Base-by-base conservation (phyloP, 1,284 basidiomycete genomes). In the Marasmius oreades region DNA sequence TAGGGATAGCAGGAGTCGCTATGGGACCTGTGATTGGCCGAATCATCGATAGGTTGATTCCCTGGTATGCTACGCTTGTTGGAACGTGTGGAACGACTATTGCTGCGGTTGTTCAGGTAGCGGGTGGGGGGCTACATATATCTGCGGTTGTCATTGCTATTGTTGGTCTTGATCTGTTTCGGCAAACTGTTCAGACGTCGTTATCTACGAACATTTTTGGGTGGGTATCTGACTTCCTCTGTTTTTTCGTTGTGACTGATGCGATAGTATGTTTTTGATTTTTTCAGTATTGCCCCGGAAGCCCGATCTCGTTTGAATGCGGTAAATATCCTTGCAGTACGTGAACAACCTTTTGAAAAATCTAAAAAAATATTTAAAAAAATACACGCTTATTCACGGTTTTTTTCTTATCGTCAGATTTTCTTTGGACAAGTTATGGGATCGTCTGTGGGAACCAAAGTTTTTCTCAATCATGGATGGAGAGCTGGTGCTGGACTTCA, bases 1-100 rank as follows among this genome's bases (percentile, higher is more conserved):
- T 89, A 14, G 89, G 89, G 5, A 80, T 88, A 67, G 71, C 82
- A 20, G 86, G 86, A n/a, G 86, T 88, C 5, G 69, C 81, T 5
- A 69, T 79, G 44, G 82, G 82, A 0, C 88, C 88, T 0, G 61
- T 87, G 11, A 76, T 80, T 20, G 89, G 89, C 0, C 75, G 75
- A 31, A 59, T 82, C 8, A 77, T 90, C 47, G 87, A 91, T 66
- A 71, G 66, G 2, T 74, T 90, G 20, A 74, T 85, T 0, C 84
- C 84, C 0, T 91, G 87, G 86, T 80, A 84, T 51, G 81, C 82
- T 6, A 78, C 84, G 16, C 68, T 88, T 22, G 63, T 81, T 20
- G 76, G 77, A 8, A 74, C 82, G 2, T 28, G 73, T 6, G 60
- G 67, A 50, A 69, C 79, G 11, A 51, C 78, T 12, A 59, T 75